Base-by-base conservation (phyloP, 768 basidiomycete genomes). In the Dendrothele bispora region DNA sequence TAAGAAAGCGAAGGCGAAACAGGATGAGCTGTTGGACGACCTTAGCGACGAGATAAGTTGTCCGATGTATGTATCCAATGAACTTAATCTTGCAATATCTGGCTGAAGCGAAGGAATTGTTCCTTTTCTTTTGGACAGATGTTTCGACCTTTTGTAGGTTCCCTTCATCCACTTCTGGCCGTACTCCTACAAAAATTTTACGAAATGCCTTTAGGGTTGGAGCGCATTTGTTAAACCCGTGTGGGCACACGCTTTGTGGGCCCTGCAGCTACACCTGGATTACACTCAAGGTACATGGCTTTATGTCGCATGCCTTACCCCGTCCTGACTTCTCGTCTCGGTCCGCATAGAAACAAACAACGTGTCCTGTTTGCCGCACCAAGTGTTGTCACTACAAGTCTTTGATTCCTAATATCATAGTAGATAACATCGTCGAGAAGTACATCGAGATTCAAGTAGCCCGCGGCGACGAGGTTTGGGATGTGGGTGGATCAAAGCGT, bases 231-330 rank as follows among this genome's bases (percentile, higher is more conserved):
- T 73, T 78, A 20, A 86, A 82, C 57, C 84, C 87, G 2, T 90
- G 88, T 55, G 88, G 88, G 11, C 88, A 90, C 58, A 82, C 78
- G 21, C 78, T 77, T 50, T 90, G 88, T 49, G 88, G 83, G 7
- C 73, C 78, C 34, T 90, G 88, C 57, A 79, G 78, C 10, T 72
- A 76, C 64, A 62, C 70, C 48, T 89, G 86, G 86, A 66, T 80
- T 43, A 55, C 58, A 32, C 70, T 74, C 56, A 79, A 77, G 46
- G 85, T 84, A 40, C 41, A 39, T 39, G 29, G 11, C 22, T 5
- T 43, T 53, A 35, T 10, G 10, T 32, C 35, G 36, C 45, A 32
- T 40, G 25, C 37, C 21, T 39, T 24, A 47, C 34, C 22, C 34
- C 22, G 34, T 32, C 21, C 15, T 25, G 43, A 48, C 40, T 17